Percentiles rank a stretch among this genome's conserved stretches.
phyloP scores from a whole-genome alignment of 2,329 filamentous ascomycete genomes.

The Fusarium tuaranense region DNA sequence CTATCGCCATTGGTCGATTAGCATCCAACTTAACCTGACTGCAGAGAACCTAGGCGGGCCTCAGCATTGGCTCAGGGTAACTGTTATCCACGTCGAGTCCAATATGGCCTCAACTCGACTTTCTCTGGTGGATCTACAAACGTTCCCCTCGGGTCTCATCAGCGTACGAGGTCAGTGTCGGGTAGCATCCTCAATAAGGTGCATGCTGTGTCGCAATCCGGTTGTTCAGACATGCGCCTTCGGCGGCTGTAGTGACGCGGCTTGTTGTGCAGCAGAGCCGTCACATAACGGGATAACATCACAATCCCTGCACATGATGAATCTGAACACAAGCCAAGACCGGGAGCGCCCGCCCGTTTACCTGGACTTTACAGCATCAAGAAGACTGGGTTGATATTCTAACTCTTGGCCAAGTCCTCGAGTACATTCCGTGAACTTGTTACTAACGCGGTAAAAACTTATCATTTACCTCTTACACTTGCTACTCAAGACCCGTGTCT shows the following conservation, averaged over 20 bases:
- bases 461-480: neutral
- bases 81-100: neutral
- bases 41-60: neutral
- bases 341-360: neutral
- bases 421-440: neutral
- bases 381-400: neutral
- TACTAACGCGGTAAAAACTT: neutral
- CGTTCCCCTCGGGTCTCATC: neutral
- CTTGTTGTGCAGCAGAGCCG: neutral
- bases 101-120: neutral
- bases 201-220: neutral
- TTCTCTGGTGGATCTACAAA: neutral
- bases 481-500: neutral
- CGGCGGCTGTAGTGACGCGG: neutral
- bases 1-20: neutral
- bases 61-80: neutral
- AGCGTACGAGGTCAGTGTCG: neutral
- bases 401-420: neutral
- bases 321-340: neutral
- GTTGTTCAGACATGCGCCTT: neutral
- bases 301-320: neutral
- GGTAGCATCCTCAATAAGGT: neutral
- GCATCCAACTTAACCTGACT: neutral
- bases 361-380: neutral
- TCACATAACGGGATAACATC: neutral